Percentiles rank a stretch among this genome's conserved stretches.
These are phyloP conservation scores for Lentinula sp. DNA, from an alignment of 768 basidiomycete genomes.

Conservation along the genomic window DNA sequence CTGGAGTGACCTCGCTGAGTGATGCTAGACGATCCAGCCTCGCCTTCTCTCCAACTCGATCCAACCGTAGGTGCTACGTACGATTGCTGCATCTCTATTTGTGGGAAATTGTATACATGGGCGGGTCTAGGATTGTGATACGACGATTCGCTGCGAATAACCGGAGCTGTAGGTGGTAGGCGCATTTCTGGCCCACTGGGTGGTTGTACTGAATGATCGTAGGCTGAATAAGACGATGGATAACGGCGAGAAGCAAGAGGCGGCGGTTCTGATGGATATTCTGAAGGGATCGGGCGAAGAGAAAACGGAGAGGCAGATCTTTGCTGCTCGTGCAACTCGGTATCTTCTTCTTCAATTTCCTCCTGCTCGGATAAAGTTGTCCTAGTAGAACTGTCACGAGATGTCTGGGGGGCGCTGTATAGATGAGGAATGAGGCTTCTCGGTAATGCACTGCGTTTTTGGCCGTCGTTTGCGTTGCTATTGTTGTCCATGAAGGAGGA, in stretches of 20 bases:
- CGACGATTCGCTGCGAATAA: conserved; percentile 10
- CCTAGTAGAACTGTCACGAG: conserved; percentile 11
- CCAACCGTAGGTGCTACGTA: conserved; percentile 20
- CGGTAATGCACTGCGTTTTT: conserved; percentile 43
- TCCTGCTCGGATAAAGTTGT: conserved; percentile 8
- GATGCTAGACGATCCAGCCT: conserved; percentile 37
- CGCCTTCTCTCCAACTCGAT: conserved; percentile 36
- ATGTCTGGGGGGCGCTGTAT: conserved; percentile 27
- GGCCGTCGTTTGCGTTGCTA: conserved; percentile 8
- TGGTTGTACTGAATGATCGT: neutral
- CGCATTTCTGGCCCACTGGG: neutral
- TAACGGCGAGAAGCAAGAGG: neutral
- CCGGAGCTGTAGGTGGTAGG: neutral
- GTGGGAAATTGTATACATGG: neutral
- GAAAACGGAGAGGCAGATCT: conserved; percentile 13
- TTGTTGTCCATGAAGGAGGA: conserved; percentile 16
- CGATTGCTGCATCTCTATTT: neutral
- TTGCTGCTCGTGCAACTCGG: conserved; percentile 13
- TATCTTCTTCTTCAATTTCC: conserved; percentile 11
- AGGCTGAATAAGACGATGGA: neutral
- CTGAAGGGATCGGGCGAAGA: conserved; percentile 11
- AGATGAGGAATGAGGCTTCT: conserved; percentile 45
- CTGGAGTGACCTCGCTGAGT: neutral
- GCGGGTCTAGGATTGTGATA: conserved; percentile 16
- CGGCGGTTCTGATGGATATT: conserved; percentile 8